phyloP scores from a whole-genome alignment of 441 rosid species.

The Melastoma candidum region DNA sequence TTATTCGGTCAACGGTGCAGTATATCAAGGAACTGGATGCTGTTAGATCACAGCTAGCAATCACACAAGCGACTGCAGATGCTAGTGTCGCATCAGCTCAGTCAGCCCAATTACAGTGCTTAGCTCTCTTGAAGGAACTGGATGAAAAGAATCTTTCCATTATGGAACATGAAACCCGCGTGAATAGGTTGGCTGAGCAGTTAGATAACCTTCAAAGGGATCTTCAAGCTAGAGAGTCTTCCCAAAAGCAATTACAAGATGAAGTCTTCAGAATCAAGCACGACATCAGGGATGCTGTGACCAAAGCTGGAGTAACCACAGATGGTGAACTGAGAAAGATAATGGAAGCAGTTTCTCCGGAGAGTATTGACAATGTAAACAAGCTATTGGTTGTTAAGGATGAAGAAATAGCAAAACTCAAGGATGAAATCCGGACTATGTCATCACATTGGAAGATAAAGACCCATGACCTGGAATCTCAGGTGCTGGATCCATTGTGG shows the following conservation, averaged over 20 bases:
- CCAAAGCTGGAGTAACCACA: conserved; percentile 43
- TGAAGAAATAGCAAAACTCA: conserved; percentile 63
- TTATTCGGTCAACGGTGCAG: conserved; percentile 27
- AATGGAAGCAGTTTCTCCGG: conserved; percentile 62
- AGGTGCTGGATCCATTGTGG: conserved; percentile 28
- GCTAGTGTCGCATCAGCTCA: conserved; percentile 75
- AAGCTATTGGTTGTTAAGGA: conserved; percentile 57
- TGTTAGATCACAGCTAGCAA: conserved; percentile 56
- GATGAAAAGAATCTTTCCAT: conserved; percentile 51
- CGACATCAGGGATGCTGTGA: conserved; percentile 58
- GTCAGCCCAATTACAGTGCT: conserved; percentile 64
- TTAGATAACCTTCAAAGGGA: conserved; percentile 58
- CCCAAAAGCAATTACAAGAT: conserved; percentile 73
- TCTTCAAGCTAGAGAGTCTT: conserved; percentile 64
- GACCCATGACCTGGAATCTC: conserved; percentile 74
- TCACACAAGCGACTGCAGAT: conserved; percentile 65
- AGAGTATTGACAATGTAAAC: conserved; percentile 53
- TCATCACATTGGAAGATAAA: conserved; percentile 86
- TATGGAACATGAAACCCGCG: conserved; percentile 66
- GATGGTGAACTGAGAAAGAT: conserved; percentile 47
- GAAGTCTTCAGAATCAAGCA: conserved; percentile 68
- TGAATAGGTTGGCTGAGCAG: conserved; percentile 52
- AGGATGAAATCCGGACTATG: conserved; percentile 68
- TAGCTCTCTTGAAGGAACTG: conserved; percentile 47
- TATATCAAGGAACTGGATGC: conserved; percentile 54